Percentiles rank a stretch among this genome's conserved stretches.
phyloP scores from a whole-genome alignment of 768 basidiomycete species.

The Phylloporus rhodoxanthus region DNA sequence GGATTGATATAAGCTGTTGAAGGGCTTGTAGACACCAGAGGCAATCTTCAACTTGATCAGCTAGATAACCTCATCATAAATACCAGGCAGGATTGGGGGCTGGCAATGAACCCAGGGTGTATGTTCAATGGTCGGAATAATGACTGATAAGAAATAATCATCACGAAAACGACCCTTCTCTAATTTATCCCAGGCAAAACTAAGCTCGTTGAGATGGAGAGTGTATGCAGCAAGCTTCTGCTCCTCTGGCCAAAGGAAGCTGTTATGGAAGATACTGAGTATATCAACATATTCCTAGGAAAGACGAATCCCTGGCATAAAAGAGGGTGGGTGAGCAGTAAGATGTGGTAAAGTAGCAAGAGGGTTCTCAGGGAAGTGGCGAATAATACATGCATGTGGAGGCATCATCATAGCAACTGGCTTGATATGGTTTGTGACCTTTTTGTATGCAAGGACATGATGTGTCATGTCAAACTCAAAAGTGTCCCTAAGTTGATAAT shows the following conservation, averaged over 20 bases:
- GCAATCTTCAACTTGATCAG: slow-evolving; percentile 34
- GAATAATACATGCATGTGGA: slow-evolving; percentile 28
- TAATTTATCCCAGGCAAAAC: slow-evolving; percentile 35
- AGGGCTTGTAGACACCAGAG: slow-evolving; percentile 37
- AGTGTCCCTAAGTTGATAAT: background rate
- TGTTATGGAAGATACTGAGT: background rate
- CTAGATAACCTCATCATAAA: slow-evolving; percentile 19
- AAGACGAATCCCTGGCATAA: background rate
- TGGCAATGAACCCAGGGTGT: slow-evolving; percentile 29
- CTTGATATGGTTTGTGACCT: slow-evolving; percentile 26
- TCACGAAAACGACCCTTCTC: slow-evolving; percentile 32
- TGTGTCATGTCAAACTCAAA: background rate
- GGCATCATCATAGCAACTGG: slow-evolving; percentile 29
- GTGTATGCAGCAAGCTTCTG: slow-evolving; percentile 11
- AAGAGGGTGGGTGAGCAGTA: background rate
- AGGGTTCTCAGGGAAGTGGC: slow-evolving; percentile 32
- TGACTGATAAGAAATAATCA: slow-evolving; percentile 31
- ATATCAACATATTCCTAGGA: background rate
- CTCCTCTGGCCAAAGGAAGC: slow-evolving; percentile 5
- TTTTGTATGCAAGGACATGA: slow-evolving; percentile 26
- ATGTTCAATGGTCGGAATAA: slow-evolving; percentile 33
- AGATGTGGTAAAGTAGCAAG: slow-evolving; percentile 21
- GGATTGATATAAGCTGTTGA: slow-evolving; percentile 34
- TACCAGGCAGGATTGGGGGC: slow-evolving; percentile 28
- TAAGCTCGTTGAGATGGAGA: slow-evolving; percentile 27